phyloP scores from a whole-genome alignment of 768 basidiomycete species.

The Favolaschia claudopus region DNA sequence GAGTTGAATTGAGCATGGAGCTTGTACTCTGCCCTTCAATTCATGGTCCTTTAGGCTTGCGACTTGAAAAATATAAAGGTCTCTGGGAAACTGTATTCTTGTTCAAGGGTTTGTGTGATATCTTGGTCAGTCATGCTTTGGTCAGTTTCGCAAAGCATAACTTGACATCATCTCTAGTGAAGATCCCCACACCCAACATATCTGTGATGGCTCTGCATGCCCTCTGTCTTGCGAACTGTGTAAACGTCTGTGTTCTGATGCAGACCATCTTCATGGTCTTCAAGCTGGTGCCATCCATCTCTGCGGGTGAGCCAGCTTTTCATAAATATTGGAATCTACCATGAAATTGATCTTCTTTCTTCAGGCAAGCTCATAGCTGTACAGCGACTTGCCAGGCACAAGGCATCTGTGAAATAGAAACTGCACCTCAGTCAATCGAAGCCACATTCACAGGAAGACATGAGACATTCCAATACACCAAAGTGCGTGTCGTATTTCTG shows the following conservation, averaged over 20 bases:
- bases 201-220: constrained; percentile 60
- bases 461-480: constrained; percentile 71
- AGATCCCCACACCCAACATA: constrained; percentile 51
- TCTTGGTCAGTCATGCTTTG: constrained; percentile 42
- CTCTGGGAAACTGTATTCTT: constrained; percentile 43
- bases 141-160: background rate
- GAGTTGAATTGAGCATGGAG: too few relatives aligned
- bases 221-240: constrained; percentile 64
- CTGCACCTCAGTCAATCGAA: constrained; percentile 63
- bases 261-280: constrained; percentile 62
- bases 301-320: constrained; percentile 55
- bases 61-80: constrained; percentile 40
- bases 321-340: background rate
- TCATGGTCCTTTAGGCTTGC: constrained; percentile 47
- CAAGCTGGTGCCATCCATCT: constrained; percentile 51
- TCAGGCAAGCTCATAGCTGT: constrained; percentile 62
- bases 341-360: background rate
- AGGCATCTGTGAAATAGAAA: constrained; percentile 68
- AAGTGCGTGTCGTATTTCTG: constrained; percentile 43
- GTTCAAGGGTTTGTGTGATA: constrained; percentile 49
- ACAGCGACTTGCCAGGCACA: constrained; percentile 45
- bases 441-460: constrained; percentile 67
- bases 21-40: background rate
- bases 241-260: constrained; percentile 55
- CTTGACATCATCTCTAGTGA: constrained; percentile 45